Evolutionary conservation across 2,329 filamentous ascomycete genomes (phyloP).

Genomic region (Chrysoporthe puriensis): DNA sequence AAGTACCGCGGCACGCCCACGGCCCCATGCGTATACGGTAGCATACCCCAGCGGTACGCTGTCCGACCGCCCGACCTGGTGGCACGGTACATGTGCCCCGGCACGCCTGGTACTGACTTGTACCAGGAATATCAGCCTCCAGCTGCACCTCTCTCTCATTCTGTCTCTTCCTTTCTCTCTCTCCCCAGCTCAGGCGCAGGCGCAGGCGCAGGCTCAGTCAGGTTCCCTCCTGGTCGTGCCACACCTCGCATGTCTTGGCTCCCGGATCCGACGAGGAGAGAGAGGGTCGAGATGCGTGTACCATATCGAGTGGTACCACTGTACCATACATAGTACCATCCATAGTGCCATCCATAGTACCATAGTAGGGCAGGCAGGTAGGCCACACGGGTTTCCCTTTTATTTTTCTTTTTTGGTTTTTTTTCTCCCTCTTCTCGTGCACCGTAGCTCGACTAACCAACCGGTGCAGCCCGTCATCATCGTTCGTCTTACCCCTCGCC

Average conservation of each 20-base stretch:
- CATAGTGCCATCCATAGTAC: background rate
- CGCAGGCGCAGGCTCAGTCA: no score
- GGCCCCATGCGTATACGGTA: background rate
- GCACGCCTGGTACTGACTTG: no score
- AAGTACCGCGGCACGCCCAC: background rate
- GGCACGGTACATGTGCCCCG: background rate
- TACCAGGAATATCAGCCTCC: conserved; percentile 22
- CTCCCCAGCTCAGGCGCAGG: background rate
- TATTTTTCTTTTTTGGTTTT: background rate
- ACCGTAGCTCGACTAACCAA: no score
- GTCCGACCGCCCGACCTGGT: no score
- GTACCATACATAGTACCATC: no score
- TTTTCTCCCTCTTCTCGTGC: background rate
- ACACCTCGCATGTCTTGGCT: background rate
- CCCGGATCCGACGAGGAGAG: no score
- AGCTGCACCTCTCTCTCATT: background rate
- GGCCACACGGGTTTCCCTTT: background rate
- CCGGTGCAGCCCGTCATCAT: no score
- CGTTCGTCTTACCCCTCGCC: no score
- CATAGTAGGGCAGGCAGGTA: no score
- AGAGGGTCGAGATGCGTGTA: no score
- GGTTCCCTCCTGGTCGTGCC: no score
- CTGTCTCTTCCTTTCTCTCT: background rate
- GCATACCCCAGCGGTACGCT: background rate
- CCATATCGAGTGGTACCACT: no score